Percentiles rank a stretch among this genome's conserved stretches.
phyloP scores from a whole-genome alignment of 2,329 filamentous ascomycete species.

The Ceratocystis colombiana region DNA sequence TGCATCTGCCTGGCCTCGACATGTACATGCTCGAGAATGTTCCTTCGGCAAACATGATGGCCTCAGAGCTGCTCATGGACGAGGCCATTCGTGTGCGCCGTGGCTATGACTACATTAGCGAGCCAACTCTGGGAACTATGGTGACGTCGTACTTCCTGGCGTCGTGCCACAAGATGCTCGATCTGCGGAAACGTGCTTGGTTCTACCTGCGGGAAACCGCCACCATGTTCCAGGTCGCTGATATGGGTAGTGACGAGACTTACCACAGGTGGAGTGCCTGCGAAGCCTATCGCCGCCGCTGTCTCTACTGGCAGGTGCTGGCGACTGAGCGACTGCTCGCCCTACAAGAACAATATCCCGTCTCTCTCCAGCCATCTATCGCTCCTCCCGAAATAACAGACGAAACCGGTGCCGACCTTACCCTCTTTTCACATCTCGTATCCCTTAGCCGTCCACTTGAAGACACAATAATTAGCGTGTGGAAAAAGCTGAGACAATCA shows the following conservation, averaged over 20 bases:
- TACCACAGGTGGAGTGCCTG: slow-evolving; percentile 49
- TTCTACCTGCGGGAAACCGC: slow-evolving; percentile 68
- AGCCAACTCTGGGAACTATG: slow-evolving; percentile 47
- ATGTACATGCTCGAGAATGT: slow-evolving; percentile 47
- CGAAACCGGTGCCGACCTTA: slow-evolving; percentile 22
- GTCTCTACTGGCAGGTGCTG: slow-evolving; percentile 64
- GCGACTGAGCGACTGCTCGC: slow-evolving; percentile 66
- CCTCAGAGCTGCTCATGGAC: slow-evolving; percentile 56
- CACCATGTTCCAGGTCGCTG: slow-evolving; percentile 53
- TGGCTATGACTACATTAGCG: slow-evolving; percentile 50
- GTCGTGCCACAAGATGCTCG: slow-evolving; percentile 44
- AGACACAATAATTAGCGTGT: slow-evolving; percentile 44
- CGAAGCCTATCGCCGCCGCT: slow-evolving; percentile 53
- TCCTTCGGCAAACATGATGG: slow-evolving; percentile 51
- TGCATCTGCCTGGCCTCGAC: slow-evolving; percentile 49
- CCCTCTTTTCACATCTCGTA: slow-evolving; percentile 41
- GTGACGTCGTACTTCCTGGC: slow-evolving; percentile 74
- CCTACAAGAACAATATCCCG: slow-evolving; percentile 56
- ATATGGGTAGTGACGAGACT: slow-evolving; percentile 52
- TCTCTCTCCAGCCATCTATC: slow-evolving; percentile 60
- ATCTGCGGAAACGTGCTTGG: slow-evolving; percentile 54
- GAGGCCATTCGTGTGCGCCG: slow-evolving; percentile 57
- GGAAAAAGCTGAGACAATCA: slow-evolving; percentile 50
- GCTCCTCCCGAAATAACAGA: slow-evolving; percentile 31
- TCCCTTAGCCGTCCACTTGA: slow-evolving; percentile 51